Evolutionary conservation across 2,329 filamentous ascomycete species (phyloP).

Genomic region (Colletotrichum noveboracense): DNA sequence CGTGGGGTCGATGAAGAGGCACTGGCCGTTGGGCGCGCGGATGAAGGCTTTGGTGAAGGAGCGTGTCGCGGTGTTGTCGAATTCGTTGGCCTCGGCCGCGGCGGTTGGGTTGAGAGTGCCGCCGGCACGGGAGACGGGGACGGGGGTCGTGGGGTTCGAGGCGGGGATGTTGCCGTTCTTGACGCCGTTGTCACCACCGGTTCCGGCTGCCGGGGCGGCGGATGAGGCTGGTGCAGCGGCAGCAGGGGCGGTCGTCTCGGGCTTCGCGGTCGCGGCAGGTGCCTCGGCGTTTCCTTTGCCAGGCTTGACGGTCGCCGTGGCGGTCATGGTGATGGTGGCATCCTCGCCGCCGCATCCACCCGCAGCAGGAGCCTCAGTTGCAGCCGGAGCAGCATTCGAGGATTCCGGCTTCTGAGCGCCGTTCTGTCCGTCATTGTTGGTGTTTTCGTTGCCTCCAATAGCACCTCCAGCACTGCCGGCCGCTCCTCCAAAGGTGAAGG

Average conservation of each 20-base stretch:
- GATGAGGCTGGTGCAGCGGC: not conserved
- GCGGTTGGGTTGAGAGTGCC: conserved; percentile 53
- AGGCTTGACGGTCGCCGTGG: not conserved
- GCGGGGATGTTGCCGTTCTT: conserved; percentile 25
- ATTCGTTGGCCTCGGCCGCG: conserved; percentile 52
- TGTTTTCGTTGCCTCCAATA: conserved; percentile 9
- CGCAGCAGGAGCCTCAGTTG: not conserved
- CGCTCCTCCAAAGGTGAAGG: conserved; percentile 38
- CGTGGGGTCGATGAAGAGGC: conserved; percentile 56
- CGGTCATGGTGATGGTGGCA: not conserved
- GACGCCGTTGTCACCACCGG: not conserved
- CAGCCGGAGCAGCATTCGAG: not conserved
- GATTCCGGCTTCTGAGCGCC: not conserved
- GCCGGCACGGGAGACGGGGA: conserved; percentile 56
- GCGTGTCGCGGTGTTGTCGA: conserved; percentile 51
- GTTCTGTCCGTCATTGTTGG: not conserved
- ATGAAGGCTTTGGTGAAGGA: conserved; percentile 51
- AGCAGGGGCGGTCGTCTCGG: not conserved
- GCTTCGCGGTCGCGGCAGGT: not conserved
- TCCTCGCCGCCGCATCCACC: not conserved
- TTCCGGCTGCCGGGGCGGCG: not conserved
- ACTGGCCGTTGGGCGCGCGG: conserved; percentile 52
- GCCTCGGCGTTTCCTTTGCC: not conserved
- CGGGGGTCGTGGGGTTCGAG: conserved; percentile 44
- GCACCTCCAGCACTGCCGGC: not conserved